Percentiles rank a stretch among this genome's conserved stretches.
phyloP scores from a whole-genome alignment of 2,329 filamentous ascomycete genomes.

The Zalaria obscura region DNA sequence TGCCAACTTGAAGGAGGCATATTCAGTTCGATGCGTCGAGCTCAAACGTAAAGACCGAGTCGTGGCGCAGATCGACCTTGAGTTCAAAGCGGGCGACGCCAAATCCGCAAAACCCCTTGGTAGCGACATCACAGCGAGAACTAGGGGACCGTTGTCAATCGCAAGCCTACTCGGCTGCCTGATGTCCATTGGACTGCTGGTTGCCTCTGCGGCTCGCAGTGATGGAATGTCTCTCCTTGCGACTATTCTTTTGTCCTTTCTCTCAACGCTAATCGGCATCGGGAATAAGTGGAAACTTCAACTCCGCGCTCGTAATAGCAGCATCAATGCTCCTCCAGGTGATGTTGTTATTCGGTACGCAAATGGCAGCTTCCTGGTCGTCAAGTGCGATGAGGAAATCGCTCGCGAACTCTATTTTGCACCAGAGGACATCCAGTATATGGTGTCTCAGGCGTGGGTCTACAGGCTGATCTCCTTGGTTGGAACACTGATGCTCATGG shows the following conservation, averaged over 20 bases:
- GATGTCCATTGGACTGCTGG: slow-evolving; percentile 28
- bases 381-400: slow-evolving; percentile 34
- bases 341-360: slow-evolving; percentile 37
- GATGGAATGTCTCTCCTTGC: slow-evolving; percentile 39
- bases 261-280: slow-evolving; percentile 34
- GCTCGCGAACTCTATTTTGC: slow-evolving; percentile 38
- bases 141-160: slow-evolving; percentile 29
- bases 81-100: too few species aligned
- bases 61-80: not conserved
- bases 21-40: slow-evolving; percentile 15
- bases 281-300: slow-evolving; percentile 35
- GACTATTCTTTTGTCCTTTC: slow-evolving; percentile 30
- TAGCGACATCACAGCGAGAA: slow-evolving; percentile 26
- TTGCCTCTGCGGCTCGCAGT: slow-evolving; percentile 26
- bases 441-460: slow-evolving; percentile 22
- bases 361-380: slow-evolving; percentile 35
- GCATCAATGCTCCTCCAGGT: slow-evolving; percentile 9
- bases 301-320: slow-evolving; percentile 21
- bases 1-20: slow-evolving; percentile 1
- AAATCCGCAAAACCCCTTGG: not conserved
- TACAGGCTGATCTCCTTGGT: slow-evolving; percentile 35
- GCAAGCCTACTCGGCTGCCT: slow-evolving; percentile 30
- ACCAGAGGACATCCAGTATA: slow-evolving; percentile 34
- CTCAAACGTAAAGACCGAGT: slow-evolving; percentile 8
- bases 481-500: slow-evolving; percentile 37